Conservation (phyloP, 1,139 yeast species). For the Pichia sp. region DNA sequence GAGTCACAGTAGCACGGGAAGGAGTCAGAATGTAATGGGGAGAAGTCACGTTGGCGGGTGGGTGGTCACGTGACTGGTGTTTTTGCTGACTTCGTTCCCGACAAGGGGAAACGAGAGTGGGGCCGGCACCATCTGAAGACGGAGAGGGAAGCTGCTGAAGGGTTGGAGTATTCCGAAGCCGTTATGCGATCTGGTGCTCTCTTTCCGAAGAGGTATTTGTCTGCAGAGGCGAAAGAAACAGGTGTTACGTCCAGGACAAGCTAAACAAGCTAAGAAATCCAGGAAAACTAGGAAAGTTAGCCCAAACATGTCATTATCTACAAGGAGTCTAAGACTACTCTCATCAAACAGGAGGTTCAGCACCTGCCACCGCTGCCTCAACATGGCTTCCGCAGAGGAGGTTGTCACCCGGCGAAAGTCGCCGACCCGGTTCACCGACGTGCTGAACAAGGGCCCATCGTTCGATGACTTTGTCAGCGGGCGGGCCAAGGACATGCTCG, state of each 20-base stretch:
- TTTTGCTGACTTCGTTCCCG: conserved; percentile 3
- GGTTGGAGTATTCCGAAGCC: conserved; percentile 1
- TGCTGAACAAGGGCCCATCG: conserved; percentile 80
- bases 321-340: background rate
- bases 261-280: no score
- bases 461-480: conserved; percentile 88
- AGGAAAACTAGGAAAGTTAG: background rate
- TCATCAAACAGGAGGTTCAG: background rate
- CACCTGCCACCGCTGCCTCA: background rate
- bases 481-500: conserved; percentile 56
- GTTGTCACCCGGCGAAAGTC: conserved; percentile 39
- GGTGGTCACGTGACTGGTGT: background rate
- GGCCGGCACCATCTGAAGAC: background rate
- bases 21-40: no score
- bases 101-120: background rate
- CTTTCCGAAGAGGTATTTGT: background rate
- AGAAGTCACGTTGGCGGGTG: no score
- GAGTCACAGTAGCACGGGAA: no score
- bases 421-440: conserved; percentile 63
- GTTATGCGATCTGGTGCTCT: background rate
- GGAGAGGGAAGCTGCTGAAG: background rate
- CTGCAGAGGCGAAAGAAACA: background rate
- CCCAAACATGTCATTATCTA: background rate
- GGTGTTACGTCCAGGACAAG: background rate
- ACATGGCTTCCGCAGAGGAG: background rate